Evolutionary conservation across 1,284 basidiomycete genomes (phyloP), one percentile per base, ranked within the genome.

Genomic region (Leccinum griseonigrum): DNA sequence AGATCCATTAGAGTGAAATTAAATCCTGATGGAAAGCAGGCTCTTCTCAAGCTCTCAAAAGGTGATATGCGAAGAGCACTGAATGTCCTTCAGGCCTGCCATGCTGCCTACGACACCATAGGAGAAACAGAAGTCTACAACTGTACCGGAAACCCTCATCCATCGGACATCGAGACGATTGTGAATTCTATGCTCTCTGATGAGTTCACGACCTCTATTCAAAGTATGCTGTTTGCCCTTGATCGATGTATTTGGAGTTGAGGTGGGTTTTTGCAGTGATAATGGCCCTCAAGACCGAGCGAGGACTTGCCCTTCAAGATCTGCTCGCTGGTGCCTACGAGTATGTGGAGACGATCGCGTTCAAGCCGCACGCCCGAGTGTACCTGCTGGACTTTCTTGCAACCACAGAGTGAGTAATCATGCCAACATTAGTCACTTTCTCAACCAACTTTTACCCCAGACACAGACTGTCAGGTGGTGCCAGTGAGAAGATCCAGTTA

Each of bases 31-130:
- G 97, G 97, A 4, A 91, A 90, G 74, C 83, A 88, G 54, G 97
- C 97, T 3, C 80, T 99, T 40, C 81, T 99, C 51, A 97, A 94
- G 74, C 84, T 99, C 9, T 95, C 94, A 0, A 91, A 90, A 67
- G 97, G 97, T 31, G 97, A 99, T 74, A 99, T 99, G 97, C 88
- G 97, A 65, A 83, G 97, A 59, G 97, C 96, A 1, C 81, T 99
- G 51, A 99, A 98, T 72, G 90, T 99, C 43, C 81, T 99, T 10
- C 97, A 99, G 81, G 97, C 97, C 2, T 99, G 97, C 71, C 94
- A 98, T 75, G 96, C 97, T 16, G 97, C 97, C 2, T 98, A 97
- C 73, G 94, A 96, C 53, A 75, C 83, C 4, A 89, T 90, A 36
- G 92, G 94, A 67, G 95, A 98, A 76, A 87, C 87, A 0, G 95